Conservation (phyloP, 1,139 yeast genomes). For the Arxiozyma bovina region DNA sequence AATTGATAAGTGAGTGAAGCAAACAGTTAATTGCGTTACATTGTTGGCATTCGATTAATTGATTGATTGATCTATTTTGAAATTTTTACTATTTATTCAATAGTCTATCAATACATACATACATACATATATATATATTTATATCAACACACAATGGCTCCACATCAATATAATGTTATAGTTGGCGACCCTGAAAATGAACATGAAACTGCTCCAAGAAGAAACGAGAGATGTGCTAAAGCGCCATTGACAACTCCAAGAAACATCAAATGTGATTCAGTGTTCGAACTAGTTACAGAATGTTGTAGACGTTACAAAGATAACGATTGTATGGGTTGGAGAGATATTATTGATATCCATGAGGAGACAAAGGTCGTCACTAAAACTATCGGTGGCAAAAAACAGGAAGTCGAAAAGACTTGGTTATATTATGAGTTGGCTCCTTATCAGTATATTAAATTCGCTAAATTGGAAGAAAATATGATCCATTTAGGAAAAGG, state of each 20-base stretch:
- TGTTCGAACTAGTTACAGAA: conserved; percentile 62
- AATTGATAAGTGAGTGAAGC: no score
- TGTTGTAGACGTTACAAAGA: conserved; percentile 51
- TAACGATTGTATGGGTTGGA: conserved; percentile 63
- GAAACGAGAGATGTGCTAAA: conserved; percentile 50
- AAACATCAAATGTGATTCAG: conserved; percentile 52
- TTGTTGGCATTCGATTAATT: no score
- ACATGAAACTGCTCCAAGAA: conserved; percentile 89
- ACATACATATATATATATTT: background rate
- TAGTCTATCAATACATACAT: background rate
- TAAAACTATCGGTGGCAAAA: conserved; percentile 71
- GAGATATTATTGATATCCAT: conserved; percentile 66
- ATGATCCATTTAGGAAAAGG: conserved; percentile 65
- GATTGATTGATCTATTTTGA: no score
- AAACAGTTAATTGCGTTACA: no score
- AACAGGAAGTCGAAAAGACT: conserved; percentile 61
- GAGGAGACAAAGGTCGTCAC: conserved; percentile 66
- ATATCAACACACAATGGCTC: conserved; percentile 1
- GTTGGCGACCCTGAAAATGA: conserved; percentile 68
- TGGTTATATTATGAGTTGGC: conserved; percentile 84
- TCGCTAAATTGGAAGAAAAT: conserved; percentile 44
- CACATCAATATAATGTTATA: conserved; percentile 38
- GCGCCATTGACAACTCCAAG: conserved; percentile 46
- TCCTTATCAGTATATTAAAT: conserved; percentile 59
- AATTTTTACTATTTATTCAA: background rate